These are phyloP conservation scores for Tephrocybe rancida DNA, from an alignment of 768 basidiomycete genomes.

Conservation along the genomic window DNA sequence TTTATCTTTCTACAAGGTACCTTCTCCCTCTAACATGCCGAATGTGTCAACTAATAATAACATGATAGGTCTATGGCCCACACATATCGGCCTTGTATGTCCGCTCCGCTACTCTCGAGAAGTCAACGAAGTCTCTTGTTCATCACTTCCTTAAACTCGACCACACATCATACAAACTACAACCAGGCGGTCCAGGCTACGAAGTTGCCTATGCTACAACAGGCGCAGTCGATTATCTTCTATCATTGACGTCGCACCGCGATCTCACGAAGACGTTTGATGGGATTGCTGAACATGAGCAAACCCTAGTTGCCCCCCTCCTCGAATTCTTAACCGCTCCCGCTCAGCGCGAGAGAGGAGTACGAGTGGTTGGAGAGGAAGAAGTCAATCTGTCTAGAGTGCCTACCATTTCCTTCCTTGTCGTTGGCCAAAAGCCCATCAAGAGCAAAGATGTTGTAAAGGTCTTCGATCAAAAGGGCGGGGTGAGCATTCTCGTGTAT, in stretches of 20 bases:
- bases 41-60: background rate
- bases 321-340: conserved; percentile 55
- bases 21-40: background rate
- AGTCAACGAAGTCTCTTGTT: conserved; percentile 57
- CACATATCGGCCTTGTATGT: conserved; percentile 72
- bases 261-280: conserved; percentile 53
- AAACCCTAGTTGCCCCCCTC: conserved; percentile 53
- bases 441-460: conserved; percentile 66
- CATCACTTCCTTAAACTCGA: conserved; percentile 70
- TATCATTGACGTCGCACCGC: conserved; percentile 53
- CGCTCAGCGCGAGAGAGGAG: conserved; percentile 55
- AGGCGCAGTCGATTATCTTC: conserved; percentile 63
- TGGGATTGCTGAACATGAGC: conserved; percentile 65
- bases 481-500: conserved; percentile 42
- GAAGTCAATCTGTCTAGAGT: conserved; percentile 43
- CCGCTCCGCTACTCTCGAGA: conserved; percentile 45
- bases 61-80: conserved; percentile 67
- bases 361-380: conserved; percentile 69
- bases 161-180: conserved; percentile 58
- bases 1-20: conserved; percentile 78
- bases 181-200: conserved; percentile 76
- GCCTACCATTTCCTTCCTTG: conserved; percentile 75
- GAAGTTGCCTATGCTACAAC: conserved; percentile 66
- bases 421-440: conserved; percentile 56
- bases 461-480: conserved; percentile 62